Percentiles rank a stretch among this genome's conserved stretches.
These are phyloP conservation scores for Bolboschoenoplectus hybrid DNA, from an alignment of 202 grass and related monocot species.

Conservation along the genomic window DNA sequence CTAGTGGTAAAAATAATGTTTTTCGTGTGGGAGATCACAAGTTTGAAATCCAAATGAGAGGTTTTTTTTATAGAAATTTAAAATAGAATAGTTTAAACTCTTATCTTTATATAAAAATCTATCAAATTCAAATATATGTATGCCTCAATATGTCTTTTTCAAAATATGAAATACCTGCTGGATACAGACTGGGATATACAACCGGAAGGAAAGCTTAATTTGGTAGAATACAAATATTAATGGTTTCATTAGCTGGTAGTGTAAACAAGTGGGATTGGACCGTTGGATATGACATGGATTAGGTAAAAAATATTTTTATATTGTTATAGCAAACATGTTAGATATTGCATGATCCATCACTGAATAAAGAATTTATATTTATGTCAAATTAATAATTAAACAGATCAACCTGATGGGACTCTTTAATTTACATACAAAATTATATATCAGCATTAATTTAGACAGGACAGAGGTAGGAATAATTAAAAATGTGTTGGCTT, in stretches of 20 bases:
- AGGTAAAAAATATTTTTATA: neutral
- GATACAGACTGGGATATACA: neutral
- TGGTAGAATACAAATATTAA: neutral
- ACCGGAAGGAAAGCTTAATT: neutral
- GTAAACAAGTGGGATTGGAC: neutral
- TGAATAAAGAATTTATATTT: neutral
- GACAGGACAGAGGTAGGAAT: neutral
- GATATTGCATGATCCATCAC: neutral
- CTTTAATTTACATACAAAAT: neutral
- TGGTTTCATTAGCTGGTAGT: neutral
- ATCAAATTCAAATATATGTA: neutral
- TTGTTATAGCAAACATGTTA: neutral
- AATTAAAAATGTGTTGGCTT: neutral
- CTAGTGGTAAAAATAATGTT: no score
- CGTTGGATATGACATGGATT: neutral
- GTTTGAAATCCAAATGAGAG: no score
- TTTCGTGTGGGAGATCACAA: no score
- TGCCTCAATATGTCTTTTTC: neutral
- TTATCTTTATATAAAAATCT: no score
- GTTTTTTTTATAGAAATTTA: no score
- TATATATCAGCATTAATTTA: neutral
- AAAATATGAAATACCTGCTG: neutral
- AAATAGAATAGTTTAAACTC: no score
- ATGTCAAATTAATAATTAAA: neutral
- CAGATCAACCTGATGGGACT: neutral